phyloP scores from a whole-genome alignment of 2,329 filamentous ascomycete species.

The Hypomyces rosellus region DNA sequence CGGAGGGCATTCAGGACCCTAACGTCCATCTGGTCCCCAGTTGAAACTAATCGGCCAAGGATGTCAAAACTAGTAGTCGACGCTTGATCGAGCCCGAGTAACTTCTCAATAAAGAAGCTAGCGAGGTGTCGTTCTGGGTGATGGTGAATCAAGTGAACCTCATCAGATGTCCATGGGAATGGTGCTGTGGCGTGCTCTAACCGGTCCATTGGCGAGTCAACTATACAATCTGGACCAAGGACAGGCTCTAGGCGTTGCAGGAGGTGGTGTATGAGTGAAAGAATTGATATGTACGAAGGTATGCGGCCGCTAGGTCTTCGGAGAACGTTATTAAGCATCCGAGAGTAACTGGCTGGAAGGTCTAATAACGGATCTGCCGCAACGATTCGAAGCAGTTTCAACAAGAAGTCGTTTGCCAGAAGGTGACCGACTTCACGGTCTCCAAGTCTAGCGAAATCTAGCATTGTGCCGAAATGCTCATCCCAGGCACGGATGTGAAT shows the following conservation, averaged over 20 bases:
- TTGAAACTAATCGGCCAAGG: slow-evolving; percentile 49
- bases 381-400: slow-evolving; percentile 53
- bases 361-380: slow-evolving; percentile 50
- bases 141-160: slow-evolving; percentile 40
- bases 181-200: slow-evolving; percentile 26
- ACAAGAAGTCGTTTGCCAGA: slow-evolving; percentile 55
- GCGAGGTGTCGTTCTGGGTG: slow-evolving; percentile 25
- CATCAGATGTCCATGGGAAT: slow-evolving; percentile 40
- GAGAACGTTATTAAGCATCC: slow-evolving; percentile 46
- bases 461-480: slow-evolving; percentile 67
- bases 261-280: slow-evolving; percentile 43
- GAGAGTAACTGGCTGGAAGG: slow-evolving; percentile 48
- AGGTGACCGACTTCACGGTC: slow-evolving; percentile 50
- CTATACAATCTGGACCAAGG: slow-evolving; percentile 28
- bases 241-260: slow-evolving; percentile 37
- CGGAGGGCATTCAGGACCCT: slow-evolving; percentile 49
- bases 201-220: slow-evolving; percentile 35
- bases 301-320: slow-evolving; percentile 45
- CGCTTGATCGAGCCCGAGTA: slow-evolving; percentile 58
- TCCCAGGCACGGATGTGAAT: slow-evolving; percentile 61
- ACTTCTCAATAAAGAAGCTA: slow-evolving; percentile 59
- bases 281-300: slow-evolving; percentile 47
- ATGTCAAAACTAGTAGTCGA: slow-evolving; percentile 46
- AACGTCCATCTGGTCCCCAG: slow-evolving; percentile 43
- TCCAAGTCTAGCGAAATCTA: slow-evolving; percentile 59